Conservation (phyloP, 1,284 basidiomycete genomes). For the Clitocybe nebularis region DNA sequence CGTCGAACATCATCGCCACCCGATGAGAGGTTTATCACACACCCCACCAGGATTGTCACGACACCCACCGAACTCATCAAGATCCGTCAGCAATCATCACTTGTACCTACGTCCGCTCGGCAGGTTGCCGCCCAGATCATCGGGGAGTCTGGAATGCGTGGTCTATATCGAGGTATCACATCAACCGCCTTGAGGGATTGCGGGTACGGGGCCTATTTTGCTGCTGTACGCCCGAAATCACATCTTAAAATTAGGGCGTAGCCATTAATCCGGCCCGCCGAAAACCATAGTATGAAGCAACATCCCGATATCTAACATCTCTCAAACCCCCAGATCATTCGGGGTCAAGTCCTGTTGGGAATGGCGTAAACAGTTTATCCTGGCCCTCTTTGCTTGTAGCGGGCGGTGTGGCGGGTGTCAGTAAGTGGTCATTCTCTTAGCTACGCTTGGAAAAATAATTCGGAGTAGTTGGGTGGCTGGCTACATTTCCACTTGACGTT, state of each 20-base stretch:
- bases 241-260: background rate
- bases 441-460: background rate
- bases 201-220: constrained; percentile 83
- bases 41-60: constrained; percentile 56
- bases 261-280: background rate
- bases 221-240: constrained; percentile 41
- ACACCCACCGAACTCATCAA: constrained; percentile 85
- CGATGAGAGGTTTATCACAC: background rate
- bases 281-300: constrained; percentile 63
- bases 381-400: constrained; percentile 68
- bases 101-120: constrained; percentile 38
- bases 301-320: constrained; percentile 54
- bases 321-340: constrained; percentile 11
- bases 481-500: constrained; percentile 82
- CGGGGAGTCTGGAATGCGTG: constrained; percentile 51
- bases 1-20: constrained; percentile 24
- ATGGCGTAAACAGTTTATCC: constrained; percentile 35
- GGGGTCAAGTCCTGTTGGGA: constrained; percentile 1
- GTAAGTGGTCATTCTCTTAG: constrained; percentile 22
- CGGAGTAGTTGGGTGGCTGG: constrained; percentile 54
- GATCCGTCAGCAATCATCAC: constrained; percentile 71
- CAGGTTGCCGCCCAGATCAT: constrained; percentile 54
- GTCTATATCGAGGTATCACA: constrained; percentile 74
- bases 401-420: constrained; percentile 74
- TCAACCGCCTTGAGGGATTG: constrained; percentile 72